Evolutionary conservation across 2,329 filamentous ascomycete species (phyloP).

Genomic region (Fusarium denticulatum): DNA sequence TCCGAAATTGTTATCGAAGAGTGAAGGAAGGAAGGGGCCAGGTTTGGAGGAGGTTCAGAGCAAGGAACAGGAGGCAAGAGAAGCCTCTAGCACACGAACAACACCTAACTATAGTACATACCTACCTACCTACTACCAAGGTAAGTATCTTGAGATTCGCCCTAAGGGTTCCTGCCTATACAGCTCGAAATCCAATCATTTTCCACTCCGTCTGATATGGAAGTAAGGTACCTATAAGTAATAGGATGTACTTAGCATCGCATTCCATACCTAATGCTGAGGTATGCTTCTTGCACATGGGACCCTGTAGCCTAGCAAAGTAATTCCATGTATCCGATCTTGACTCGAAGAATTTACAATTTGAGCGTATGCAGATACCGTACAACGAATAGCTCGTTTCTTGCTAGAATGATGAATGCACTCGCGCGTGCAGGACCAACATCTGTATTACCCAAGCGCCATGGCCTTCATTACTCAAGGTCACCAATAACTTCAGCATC

Average conservation of each 20-base stretch:
- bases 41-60: neutral
- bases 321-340: neutral
- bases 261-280: neutral
- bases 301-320: neutral
- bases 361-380: neutral
- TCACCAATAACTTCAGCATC: constrained; percentile 21
- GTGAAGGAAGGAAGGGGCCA: neutral
- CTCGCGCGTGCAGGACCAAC: neutral
- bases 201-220: neutral
- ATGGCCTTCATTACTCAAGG: neutral
- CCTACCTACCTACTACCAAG: neutral
- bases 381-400: neutral
- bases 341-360: neutral
- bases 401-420: neutral
- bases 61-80: neutral
- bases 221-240: neutral
- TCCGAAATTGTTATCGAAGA: neutral
- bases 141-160: neutral
- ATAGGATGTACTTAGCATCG: neutral
- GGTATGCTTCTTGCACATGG: neutral
- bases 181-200: neutral
- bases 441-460: neutral
- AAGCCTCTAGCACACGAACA: neutral
- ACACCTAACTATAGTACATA: neutral
- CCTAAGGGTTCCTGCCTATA: neutral